Evolutionary conservation across 257 asterid genomes (phyloP).

Genomic region (Nicotiana otophora): DNA sequence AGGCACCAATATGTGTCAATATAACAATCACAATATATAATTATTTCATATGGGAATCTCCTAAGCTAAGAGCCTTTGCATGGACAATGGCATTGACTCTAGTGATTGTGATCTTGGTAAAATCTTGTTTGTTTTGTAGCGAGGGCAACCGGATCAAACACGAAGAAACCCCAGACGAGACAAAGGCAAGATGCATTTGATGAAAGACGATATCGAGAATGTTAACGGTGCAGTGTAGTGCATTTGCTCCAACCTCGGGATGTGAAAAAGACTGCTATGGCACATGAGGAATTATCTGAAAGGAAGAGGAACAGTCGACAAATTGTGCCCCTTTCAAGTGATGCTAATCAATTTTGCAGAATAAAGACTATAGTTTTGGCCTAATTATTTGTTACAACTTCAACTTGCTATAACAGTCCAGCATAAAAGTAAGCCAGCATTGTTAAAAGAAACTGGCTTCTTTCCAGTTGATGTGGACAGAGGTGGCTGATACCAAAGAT

Average conservation of each 20-base stretch:
- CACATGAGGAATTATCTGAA: background rate
- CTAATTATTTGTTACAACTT: background rate
- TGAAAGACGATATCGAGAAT: constrained; percentile 53
- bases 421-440: background rate
- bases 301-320: background rate
- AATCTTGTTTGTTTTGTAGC: constrained; percentile 30
- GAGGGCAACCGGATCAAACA: constrained; percentile 56
- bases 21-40: background rate
- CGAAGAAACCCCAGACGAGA: constrained; percentile 36
- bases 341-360: constrained; percentile 13
- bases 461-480: background rate
- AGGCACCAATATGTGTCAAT: background rate
- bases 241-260: background rate
- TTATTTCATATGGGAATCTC: background rate
- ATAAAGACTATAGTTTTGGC: background rate
- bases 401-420: background rate
- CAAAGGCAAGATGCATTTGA: constrained; percentile 71
- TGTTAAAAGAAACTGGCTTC: background rate
- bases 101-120: background rate
- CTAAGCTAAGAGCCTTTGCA: background rate
- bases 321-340: background rate
- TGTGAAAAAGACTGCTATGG: background rate
- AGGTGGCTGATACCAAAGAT: background rate
- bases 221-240: constrained; percentile 26
- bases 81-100: background rate